A percentile compares a stretch with the other conserved stretches of the same genome.
phyloP scores from a whole-genome alignment of 805 yeast genomes.

The Metschnikowia santaceciliae region DNA sequence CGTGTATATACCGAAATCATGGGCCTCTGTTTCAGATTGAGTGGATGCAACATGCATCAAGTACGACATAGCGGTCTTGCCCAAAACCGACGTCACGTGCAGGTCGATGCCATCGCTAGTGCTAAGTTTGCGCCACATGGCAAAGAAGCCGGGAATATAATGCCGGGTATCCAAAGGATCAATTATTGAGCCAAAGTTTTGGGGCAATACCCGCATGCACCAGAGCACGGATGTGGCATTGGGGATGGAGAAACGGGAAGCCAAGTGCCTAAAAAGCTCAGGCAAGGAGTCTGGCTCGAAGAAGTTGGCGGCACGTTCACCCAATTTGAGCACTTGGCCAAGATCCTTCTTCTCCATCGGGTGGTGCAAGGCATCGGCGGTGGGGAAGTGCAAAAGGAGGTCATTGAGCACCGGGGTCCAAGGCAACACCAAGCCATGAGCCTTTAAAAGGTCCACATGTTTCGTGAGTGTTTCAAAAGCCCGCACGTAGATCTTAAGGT shows the following conservation, averaged over 20 bases:
- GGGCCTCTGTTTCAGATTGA: slow-evolving; percentile 15
- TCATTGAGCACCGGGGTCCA: slow-evolving; percentile 47
- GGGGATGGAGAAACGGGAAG: slow-evolving; percentile 49
- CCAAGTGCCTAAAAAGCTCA: slow-evolving; percentile 46
- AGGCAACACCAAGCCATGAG: slow-evolving; percentile 43
- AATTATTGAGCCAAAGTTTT: slow-evolving; percentile 28
- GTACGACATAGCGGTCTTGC: slow-evolving; percentile 52
- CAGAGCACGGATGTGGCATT: slow-evolving; percentile 51
- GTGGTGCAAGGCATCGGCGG: slow-evolving; percentile 41
- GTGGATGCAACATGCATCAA: slow-evolving; percentile 22
- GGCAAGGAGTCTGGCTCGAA: slow-evolving; percentile 49
- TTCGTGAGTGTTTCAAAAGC: slow-evolving; percentile 57
- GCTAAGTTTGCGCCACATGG: slow-evolving; percentile 62
- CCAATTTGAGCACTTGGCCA: slow-evolving; percentile 46
- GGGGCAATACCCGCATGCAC: slow-evolving; percentile 54
- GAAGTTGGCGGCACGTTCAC: slow-evolving; percentile 51
- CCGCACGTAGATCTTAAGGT: slow-evolving; percentile 56
- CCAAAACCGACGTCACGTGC: slow-evolving; percentile 60
- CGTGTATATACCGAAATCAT: slow-evolving; percentile 58
- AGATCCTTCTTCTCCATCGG: slow-evolving; percentile 47
- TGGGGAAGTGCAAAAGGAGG: slow-evolving; percentile 29
- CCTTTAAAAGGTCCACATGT: slow-evolving; percentile 35
- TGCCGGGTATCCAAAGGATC: slow-evolving; percentile 42
- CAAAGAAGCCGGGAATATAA: slow-evolving; percentile 63
- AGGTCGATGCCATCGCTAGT: slow-evolving; percentile 52